Evolutionary conservation across 805 yeast genomes (phyloP), one percentile per base, ranked within the genome.

Genomic region (Starmerella riodocensis): DNA sequence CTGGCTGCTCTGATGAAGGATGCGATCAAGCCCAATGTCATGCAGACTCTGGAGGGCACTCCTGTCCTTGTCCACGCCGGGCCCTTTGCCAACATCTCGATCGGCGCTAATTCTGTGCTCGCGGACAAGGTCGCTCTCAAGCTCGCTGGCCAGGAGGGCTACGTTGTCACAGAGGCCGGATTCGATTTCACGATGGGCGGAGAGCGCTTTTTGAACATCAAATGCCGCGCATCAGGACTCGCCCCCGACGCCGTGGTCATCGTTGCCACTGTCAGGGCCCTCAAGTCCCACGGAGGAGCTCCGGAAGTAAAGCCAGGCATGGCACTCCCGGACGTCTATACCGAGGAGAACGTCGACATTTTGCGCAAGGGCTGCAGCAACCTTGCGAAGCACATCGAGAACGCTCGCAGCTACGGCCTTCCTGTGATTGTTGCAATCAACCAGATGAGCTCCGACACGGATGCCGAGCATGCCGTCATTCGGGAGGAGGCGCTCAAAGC

Each of bases 141-240:
- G 64, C 73, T 88, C 52, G 85, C 93, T 14, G 91, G 91, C 53
- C 66, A 73, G 26, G 70, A 58, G 37, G 97, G 97, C 50, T 88
- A 73, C 57, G 97, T 85, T 40, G 83, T 88, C 45, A 88, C 98
- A 36, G 98, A 88, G 62, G 96, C 97, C 29, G 98, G 98, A 38
- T 88, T 88, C 64, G 97, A 88, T 63, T 88, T 91, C 69, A 88
- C 96, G 35, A 88, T 88, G 97, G 98, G 98, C 50, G 97, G 97
- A 52, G 98, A 88, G 67, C 73, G 97, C 55, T 88, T 88, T 65
- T 73, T 88, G 63, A 84, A 88, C 67, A 88, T 88, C 61, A 88
- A 88, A 66, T 85, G 96, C 62, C 77, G 97, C 59, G 71, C 93
- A 16, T 79, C 93, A 29, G 95, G 94, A 4, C 69, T 81, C 42